These are phyloP conservation scores for Zygosaccharomyces pseudobailii DNA, from an alignment of 1,139 yeast species.

Conservation along the genomic window DNA sequence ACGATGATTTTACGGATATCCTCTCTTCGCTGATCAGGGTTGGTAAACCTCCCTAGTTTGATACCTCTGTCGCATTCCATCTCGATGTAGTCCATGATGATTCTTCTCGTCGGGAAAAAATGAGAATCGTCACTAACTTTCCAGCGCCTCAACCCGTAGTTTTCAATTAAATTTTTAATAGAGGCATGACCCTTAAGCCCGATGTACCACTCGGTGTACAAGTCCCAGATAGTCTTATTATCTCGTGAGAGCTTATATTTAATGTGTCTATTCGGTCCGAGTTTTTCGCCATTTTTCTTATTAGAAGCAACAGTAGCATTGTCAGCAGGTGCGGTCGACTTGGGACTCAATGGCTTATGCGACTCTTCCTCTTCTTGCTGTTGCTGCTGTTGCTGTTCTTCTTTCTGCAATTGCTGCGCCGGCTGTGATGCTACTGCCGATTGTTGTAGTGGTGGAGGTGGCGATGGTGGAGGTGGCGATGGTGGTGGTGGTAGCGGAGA, in stretches of 20 bases:
- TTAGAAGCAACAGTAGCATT: not conserved
- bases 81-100: conserved; percentile 34
- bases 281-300: conserved; percentile 5
- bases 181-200: conserved; percentile 35
- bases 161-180: conserved; percentile 31
- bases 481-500: not conserved
- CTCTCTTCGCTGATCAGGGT: conserved; percentile 28
- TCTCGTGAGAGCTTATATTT: conserved; percentile 35
- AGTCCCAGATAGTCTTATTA: conserved; percentile 35
- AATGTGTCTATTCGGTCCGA: conserved; percentile 16
- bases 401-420: not conserved
- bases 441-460: not conserved
- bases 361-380: not conserved
- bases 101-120: conserved; percentile 36
- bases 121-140: conserved; percentile 37
- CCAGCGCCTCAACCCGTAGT: conserved; percentile 36
- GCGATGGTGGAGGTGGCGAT: not conserved
- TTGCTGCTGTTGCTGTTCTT: not conserved
- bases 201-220: conserved; percentile 36
- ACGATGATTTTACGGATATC: conserved; percentile 32
- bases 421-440: not conserved
- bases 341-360: conserved; percentile 1
- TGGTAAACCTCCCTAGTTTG: conserved; percentile 29
- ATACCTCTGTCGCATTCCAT: conserved; percentile 32
- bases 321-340: not conserved